phyloP scores from a whole-genome alignment of 108 stramenopile genomes.

The Skeletonema grethae region DNA sequence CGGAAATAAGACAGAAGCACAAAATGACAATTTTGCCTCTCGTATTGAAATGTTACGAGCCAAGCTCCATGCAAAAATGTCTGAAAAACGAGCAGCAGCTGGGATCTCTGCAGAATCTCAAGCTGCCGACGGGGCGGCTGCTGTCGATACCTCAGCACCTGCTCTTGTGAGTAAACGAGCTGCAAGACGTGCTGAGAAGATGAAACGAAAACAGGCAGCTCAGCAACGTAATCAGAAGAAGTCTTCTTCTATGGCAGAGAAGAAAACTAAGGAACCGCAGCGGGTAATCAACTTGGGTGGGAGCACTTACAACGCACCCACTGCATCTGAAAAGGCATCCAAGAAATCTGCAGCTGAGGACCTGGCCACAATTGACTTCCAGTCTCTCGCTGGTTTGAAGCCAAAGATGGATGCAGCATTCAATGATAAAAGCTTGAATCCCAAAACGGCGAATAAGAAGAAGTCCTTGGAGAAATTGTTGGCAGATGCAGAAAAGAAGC shows the following conservation, averaged over 20 bases:
- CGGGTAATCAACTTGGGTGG: slow-evolving; percentile 43
- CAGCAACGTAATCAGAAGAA: slow-evolving; percentile 53
- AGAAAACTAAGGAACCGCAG: slow-evolving; percentile 28
- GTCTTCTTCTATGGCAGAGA: slow-evolving; percentile 27
- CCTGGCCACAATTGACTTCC: slow-evolving; percentile 77
- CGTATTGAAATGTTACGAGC: slow-evolving; percentile 84
- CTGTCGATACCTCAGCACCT: slow-evolving; percentile 40
- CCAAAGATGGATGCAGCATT: slow-evolving; percentile 32
- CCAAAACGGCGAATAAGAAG: slow-evolving; percentile 63
- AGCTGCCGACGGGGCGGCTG: slow-evolving; percentile 2
- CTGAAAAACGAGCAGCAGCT: slow-evolving; percentile 54
- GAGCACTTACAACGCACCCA: slow-evolving; percentile 35
- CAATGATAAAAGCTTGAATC: slow-evolving; percentile 70
- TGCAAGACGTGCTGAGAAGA: slow-evolving; percentile 82
- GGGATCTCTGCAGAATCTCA: slow-evolving; percentile 6
- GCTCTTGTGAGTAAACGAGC: slow-evolving; percentile 81
- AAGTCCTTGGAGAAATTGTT: slow-evolving; percentile 84
- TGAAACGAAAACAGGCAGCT: slow-evolving; percentile 73
- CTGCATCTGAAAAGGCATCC: slow-evolving; percentile 19
- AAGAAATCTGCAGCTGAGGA: slow-evolving; percentile 50
- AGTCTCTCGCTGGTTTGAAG: slow-evolving; percentile 77
- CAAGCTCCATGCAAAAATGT: slow-evolving; percentile 80
- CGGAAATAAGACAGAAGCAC: slow-evolving; percentile 18
- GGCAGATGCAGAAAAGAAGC: slow-evolving; percentile 86
- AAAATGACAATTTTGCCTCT: slow-evolving; percentile 46